Conservation (phyloP, 495 filamentous ascomycete species). For the Haplographium delicatum region DNA sequence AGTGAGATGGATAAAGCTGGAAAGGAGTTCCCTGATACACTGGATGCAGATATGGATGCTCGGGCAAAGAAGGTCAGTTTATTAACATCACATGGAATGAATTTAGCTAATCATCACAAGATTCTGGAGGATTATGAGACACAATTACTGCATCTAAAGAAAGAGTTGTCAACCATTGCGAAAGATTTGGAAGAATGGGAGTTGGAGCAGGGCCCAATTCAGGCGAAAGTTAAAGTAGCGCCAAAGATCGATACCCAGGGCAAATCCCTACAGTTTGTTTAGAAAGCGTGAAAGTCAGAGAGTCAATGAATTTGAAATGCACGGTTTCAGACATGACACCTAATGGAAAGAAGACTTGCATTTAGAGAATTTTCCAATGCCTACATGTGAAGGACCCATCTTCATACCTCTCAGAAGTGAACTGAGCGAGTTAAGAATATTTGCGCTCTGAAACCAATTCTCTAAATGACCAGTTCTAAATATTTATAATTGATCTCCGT, state of each 20-base stretch:
- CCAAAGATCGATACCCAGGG: constrained; percentile 17
- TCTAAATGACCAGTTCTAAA: no score
- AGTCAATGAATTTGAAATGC: no score
- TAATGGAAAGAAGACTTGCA: no score
- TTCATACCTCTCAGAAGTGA: no score
- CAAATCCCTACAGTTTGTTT: constrained; percentile 7
- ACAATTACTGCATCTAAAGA: constrained; percentile 79
- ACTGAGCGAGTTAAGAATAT: no score
- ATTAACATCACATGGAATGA: constrained; percentile 8
- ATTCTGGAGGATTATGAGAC: constrained; percentile 85
- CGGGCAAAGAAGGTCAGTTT: constrained; percentile 76
- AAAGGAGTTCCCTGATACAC: constrained; percentile 43
- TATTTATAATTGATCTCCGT: no score
- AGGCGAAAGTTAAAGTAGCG: constrained; percentile 1
- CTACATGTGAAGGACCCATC: no score
- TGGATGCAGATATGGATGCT: constrained; percentile 74
- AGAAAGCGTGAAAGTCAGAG: no score
- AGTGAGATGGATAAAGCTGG: constrained; percentile 68
- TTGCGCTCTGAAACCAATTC: no score
- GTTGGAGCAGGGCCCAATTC: constrained; percentile 36
- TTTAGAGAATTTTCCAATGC: no score
- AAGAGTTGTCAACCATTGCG: constrained; percentile 70
- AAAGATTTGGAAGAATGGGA: constrained; percentile 78
- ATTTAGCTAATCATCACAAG: constrained; percentile 42
- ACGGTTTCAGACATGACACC: no score